A percentile compares a stretch with the other conserved stretches of the same genome.
phyloP scores from a whole-genome alignment of 768 basidiomycete genomes.

The Pulveroboletus sp. region DNA sequence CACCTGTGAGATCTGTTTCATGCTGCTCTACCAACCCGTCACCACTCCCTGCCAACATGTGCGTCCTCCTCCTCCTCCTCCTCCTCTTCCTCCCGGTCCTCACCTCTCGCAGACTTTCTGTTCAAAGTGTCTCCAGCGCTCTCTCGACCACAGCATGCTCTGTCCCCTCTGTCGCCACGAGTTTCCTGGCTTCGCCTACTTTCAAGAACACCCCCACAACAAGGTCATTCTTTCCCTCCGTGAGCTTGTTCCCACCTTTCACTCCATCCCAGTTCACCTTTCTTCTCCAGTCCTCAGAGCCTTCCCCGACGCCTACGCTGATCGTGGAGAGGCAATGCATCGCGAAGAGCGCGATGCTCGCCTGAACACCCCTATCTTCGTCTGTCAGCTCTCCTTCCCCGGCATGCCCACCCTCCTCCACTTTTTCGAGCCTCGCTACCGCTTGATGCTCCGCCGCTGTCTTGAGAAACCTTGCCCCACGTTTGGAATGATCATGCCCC shows the following conservation, averaged over 20 bases:
- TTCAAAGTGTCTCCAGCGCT: slow-evolving; percentile 79
- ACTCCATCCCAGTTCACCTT: slow-evolving; percentile 3
- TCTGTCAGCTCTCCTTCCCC: slow-evolving; percentile 87
- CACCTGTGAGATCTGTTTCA: slow-evolving; percentile 89
- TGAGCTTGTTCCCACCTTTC: slow-evolving; percentile 31
- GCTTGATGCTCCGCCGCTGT: slow-evolving; percentile 95
- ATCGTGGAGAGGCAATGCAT: slow-evolving; percentile 58
- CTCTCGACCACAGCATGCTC: slow-evolving; percentile 74
- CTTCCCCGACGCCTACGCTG: slow-evolving; percentile 63
- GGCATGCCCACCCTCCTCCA: slow-evolving; percentile 86
- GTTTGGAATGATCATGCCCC: slow-evolving; percentile 92
- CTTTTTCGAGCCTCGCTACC: slow-evolving; percentile 92
- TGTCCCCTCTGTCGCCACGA: slow-evolving; percentile 86
- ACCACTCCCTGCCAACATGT: slow-evolving; percentile 97
- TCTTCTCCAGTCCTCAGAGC: slow-evolving; percentile 53
- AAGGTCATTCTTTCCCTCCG: slow-evolving; percentile 65
- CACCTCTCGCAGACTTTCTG: slow-evolving; percentile 73
- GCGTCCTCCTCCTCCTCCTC: slow-evolving; percentile 28
- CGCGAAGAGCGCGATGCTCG: slow-evolving; percentile 74
- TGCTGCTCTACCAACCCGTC: slow-evolving; percentile 76
- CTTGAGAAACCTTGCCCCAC: slow-evolving; percentile 70
- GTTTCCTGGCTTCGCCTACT: slow-evolving; percentile 71
- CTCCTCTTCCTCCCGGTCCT: background rate
- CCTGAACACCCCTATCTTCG: slow-evolving; percentile 87
- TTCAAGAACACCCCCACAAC: slow-evolving; percentile 78